phyloP scores from a whole-genome alignment of 140 eudicot genomes.

The Anethum foeniculum region DNA sequence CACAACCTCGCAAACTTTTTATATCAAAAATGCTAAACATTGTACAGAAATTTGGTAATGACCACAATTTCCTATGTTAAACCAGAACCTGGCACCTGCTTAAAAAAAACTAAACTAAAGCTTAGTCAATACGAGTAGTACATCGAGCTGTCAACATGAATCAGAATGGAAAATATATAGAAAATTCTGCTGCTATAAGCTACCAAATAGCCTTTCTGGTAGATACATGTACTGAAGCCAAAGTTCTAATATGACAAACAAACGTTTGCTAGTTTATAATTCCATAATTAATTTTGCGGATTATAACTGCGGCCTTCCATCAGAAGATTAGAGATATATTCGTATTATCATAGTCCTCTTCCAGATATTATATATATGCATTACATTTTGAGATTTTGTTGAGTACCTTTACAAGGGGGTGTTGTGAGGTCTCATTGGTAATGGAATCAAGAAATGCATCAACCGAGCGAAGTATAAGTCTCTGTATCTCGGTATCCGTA shows the following conservation, averaged over 20 bases:
- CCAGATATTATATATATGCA: not conserved
- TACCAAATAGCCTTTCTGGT: not conserved
- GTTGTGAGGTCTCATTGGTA: constrained; percentile 46
- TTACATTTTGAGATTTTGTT: not conserved
- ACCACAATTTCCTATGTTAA: not conserved
- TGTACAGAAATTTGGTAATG: not conserved
- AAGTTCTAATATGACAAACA: not conserved
- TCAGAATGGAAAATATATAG: not conserved
- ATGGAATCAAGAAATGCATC: constrained; percentile 79
- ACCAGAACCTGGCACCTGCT: not conserved
- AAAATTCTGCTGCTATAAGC: not conserved
- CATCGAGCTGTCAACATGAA: not conserved
- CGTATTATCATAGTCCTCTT: not conserved
- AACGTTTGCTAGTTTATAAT: not conserved
- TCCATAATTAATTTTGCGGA: not conserved
- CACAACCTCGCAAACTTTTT: not conserved
- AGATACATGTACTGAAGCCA: not conserved
- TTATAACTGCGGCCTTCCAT: not conserved
- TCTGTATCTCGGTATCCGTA: constrained; percentile 68
- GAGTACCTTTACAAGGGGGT: constrained; percentile 73
- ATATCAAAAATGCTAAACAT: not conserved
- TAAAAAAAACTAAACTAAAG: not conserved
- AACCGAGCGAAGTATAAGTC: constrained; percentile 63
- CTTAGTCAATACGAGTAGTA: not conserved
- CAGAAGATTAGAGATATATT: not conserved